Evolutionary conservation across 192 early-diverging fungal genomes (phyloP), one percentile per base, ranked within the genome.

Genomic region (Gaertneriomyces semiglobifer): DNA sequence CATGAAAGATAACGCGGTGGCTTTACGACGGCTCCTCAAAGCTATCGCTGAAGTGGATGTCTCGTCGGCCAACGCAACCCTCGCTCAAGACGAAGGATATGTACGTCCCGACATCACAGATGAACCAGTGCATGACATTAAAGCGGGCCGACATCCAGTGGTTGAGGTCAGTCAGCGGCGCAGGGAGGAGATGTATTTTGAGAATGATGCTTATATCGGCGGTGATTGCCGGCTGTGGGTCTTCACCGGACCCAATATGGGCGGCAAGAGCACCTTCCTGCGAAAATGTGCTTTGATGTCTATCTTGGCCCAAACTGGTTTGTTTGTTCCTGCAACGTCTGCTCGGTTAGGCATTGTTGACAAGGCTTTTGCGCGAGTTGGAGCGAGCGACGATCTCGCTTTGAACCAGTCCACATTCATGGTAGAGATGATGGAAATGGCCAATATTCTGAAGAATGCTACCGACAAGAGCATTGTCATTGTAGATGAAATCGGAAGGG

Each of bases 401-500:
- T 71, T 63, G 0, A 79, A 90, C 16, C 82, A 88, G 54, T 88
- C 86, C 20, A 93, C 91, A 2, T 91, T 93, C 62, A 87, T 89
- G 85, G 85, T 80, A 74, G 90, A 91, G 63, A 77, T 92, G 62
- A 73, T 78, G 46, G 90, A 92, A 66, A 88, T 88, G 0, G 82
- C 86, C 0, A 69, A 81, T 44, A 91, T 92, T n/a, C 73, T 92
- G 44, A 77, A 81, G 48, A 81, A 80, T 56, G 88, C 89, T 0
- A 84, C 85, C 4, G 16, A 60, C 9, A 60, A 78, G 38, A 74
- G 71, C 14, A 58, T 84, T n/a, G 73, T 92, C 11, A 88, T 93
- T 45, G 77, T 92, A 63, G 92, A 93, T 67, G 90, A 93, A 56
- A 75, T 93, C 6, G 92, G 92, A 0, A 73, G 92, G 42, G 92